Percentiles rank a stretch among this genome's conserved stretches.
Conservation (phyloP, 305 asterid genomes). For the Fraxinus ornus region DNA sequence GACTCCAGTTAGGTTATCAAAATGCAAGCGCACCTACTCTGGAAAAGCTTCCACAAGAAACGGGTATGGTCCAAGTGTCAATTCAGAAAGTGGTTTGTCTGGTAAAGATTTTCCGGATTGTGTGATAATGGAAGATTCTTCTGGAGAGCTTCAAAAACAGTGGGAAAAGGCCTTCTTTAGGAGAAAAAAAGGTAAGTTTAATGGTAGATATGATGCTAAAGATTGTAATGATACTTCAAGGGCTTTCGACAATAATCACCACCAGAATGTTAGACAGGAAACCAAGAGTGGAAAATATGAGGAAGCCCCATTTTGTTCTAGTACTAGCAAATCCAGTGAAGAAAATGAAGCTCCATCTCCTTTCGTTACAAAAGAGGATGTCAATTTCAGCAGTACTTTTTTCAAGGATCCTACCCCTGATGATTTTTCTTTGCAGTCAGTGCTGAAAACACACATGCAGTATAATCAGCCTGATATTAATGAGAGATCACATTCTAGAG, state of each 20-base stretch:
- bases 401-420: constrained; percentile 14
- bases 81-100: constrained; percentile 47
- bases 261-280: constrained; percentile 27
- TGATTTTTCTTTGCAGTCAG: constrained; percentile 21
- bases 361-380: constrained; percentile 22
- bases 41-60: constrained; percentile 50
- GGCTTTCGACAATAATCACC: constrained; percentile 21
- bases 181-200: constrained; percentile 40
- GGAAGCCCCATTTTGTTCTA: constrained; percentile 27
- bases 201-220: constrained; percentile 37
- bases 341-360: constrained; percentile 30
- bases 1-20: constrained; percentile 73
- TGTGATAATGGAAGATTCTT: constrained; percentile 67
- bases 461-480: constrained; percentile 13
- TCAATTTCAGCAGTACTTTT: constrained; percentile 17
- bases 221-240: constrained; percentile 33
- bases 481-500: constrained; percentile 19
- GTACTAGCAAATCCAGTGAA: constrained; percentile 23
- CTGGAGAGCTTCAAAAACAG: constrained; percentile 59
- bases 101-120: constrained; percentile 54
- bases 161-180: constrained; percentile 79
- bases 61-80: constrained; percentile 48
- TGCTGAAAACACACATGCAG: background rate
- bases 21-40: constrained; percentile 83
- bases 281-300: constrained; percentile 24